Base-by-base conservation (phyloP, 768 basidiomycete genomes). In the Tylopilus sp. region DNA sequence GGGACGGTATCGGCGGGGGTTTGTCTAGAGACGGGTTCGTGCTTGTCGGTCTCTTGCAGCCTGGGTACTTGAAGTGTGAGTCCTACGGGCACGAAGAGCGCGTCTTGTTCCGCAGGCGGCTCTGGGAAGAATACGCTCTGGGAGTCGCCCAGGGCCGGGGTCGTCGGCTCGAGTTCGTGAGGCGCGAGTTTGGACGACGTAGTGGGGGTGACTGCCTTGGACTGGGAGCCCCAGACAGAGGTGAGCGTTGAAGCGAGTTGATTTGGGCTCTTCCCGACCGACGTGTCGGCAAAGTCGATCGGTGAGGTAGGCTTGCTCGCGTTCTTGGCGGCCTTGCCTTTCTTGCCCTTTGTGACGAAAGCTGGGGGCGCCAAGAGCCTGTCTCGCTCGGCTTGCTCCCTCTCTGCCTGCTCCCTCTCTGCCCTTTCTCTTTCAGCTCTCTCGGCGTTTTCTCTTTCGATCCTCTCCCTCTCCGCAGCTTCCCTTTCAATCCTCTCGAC, bases 211-310 rank as follows among this genome's bases (percentile, higher is more conserved):
- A 54, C 48, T 24, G 59, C 55, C 54, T 63, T 64, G 55, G 62
- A 63, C 40, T 65, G 62, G 5, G 70, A 58, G 26, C 81, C 83
- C 80, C 82, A 82, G 6, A 81, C 71, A 0, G 79, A 73, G 21
- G 63, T 73, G 40, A 81, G 74, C 6, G 75, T 60, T 2, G 81
- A 71, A 1, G 62, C 75, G 21, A 81, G 71, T 48, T 66, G 71
- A 12, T 69, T 67, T 13, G 74, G 63, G 31, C 71, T 71, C 43
- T 72, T 72, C 26, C 74, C 71, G 22, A 72, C 72, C 19, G 71
- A 63, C 16, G 71, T 57, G 66, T 76, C 60, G 61, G 67, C 62
- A 56, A 66, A 49, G 57, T 73, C 68, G 62, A 76, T 55, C 26
- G 69, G 65, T 17, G 66, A 63, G 44, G 3, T 61, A 4, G 45